These are phyloP conservation scores for Cyberlindnera amylophila DNA, from an alignment of 805 yeast genomes.

Conservation along the genomic window DNA sequence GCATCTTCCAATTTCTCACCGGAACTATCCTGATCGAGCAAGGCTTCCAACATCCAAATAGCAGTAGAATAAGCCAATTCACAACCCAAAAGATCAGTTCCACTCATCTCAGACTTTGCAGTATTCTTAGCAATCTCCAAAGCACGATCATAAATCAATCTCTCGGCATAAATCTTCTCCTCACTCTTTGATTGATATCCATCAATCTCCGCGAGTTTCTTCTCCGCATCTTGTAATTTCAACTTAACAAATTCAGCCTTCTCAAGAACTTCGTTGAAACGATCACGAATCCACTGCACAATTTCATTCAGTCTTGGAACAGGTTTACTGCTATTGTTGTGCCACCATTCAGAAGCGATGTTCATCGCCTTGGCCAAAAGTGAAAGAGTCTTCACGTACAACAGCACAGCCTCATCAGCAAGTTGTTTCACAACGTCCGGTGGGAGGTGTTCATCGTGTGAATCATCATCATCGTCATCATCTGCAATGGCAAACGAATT, in stretches of 20 bases:
- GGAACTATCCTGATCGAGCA: conserved; percentile 47
- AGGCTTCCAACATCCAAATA: conserved; percentile 91
- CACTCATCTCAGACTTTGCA: conserved; percentile 80
- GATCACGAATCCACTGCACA: conserved; percentile 83
- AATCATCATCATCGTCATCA: conserved; percentile 33
- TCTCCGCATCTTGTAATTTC: conserved; percentile 49
- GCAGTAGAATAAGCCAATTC: conserved; percentile 88
- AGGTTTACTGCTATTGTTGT: conserved; percentile 38
- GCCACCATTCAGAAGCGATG: conserved; percentile 90
- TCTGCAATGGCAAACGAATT: conserved; percentile 35
- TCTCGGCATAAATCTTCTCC: conserved; percentile 61
- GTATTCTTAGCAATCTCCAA: conserved; percentile 89
- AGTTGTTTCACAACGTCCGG: conserved; percentile 53
- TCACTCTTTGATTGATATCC: conserved; percentile 7
- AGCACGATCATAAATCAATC: conserved; percentile 87
- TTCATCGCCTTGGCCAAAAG: conserved; percentile 83
- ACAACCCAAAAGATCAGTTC: conserved; percentile 65
- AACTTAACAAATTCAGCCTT: conserved; percentile 77
- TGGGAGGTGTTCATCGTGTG: conserved; percentile 38
- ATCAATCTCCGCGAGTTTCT: conserved; percentile 24
- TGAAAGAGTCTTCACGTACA: conserved; percentile 81
- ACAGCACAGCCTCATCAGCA: conserved; percentile 81
- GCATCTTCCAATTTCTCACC: conserved; percentile 55
- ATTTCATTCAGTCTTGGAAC: conserved; percentile 49
- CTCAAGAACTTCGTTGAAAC: conserved; percentile 84